Percentiles rank a stretch among this genome's conserved stretches.
Evolutionary conservation across 768 basidiomycete genomes (phyloP).

Genomic region (Dendrothele bispora): DNA sequence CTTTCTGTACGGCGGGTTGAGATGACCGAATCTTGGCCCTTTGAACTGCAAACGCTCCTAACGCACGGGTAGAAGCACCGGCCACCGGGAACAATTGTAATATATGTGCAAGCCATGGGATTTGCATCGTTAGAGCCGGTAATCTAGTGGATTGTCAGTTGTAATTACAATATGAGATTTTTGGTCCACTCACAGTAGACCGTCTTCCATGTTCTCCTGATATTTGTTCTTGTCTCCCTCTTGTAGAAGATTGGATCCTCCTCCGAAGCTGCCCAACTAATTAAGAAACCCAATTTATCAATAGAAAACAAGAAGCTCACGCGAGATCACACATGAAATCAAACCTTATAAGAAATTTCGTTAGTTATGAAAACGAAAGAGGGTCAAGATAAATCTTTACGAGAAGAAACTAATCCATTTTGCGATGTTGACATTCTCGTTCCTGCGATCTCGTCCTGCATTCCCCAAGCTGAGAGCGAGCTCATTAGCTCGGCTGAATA

Average conservation of each 20-base stretch:
- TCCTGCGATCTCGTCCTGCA: no score
- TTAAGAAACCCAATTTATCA: background rate
- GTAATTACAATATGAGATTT: background rate
- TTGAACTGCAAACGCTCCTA: conserved; percentile 23
- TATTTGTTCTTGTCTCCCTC: conserved; percentile 32
- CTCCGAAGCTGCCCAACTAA: conserved; percentile 32
- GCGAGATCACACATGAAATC: conserved; percentile 33
- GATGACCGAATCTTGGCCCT: background rate
- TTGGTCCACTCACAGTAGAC: conserved; percentile 22
- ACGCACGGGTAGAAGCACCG: conserved; percentile 20
- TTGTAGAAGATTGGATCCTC: conserved; percentile 36
- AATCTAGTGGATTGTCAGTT: conserved; percentile 1
- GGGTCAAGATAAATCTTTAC: background rate
- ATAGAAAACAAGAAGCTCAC: conserved; percentile 15
- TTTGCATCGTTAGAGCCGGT: conserved; percentile 9
- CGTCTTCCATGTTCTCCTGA: conserved; percentile 25
- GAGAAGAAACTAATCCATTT: no score
- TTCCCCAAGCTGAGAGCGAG: no score
- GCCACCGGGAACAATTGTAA: conserved; percentile 20
- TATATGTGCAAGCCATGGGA: conserved; percentile 4
- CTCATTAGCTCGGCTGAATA: background rate
- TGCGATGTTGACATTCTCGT: no score
- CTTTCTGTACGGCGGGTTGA: background rate
- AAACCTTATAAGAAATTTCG: conserved; percentile 12
- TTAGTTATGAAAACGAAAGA: background rate